phyloP scores from a whole-genome alignment of 1,284 basidiomycete species.

The Hypsizygus ulmarius region DNA sequence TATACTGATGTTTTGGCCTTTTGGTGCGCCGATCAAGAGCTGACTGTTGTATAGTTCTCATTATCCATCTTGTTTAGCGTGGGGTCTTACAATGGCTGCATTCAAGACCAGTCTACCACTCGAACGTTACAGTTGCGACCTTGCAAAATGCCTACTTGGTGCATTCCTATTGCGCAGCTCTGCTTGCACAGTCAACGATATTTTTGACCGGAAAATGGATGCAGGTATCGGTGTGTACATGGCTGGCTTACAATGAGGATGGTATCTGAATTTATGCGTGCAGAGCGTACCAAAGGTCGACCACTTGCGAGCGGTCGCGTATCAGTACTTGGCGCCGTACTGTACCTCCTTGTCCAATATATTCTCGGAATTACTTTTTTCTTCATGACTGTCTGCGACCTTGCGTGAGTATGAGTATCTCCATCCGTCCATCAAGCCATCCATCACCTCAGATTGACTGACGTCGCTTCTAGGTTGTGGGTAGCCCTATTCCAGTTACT shows the following conservation, averaged over 20 bases:
- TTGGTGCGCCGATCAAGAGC: slow-evolving; percentile 33
- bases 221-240: slow-evolving; percentile 45
- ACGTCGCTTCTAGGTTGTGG: slow-evolving; percentile 29
- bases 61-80: slow-evolving; percentile 29
- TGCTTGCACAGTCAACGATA: slow-evolving; percentile 54
- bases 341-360: slow-evolving; percentile 43
- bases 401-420: slow-evolving; percentile 35
- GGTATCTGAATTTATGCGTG: background rate
- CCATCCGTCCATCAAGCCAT: background rate
- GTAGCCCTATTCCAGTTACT: slow-evolving; percentile 45
- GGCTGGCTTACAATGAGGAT: background rate
- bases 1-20: slow-evolving; percentile 55
- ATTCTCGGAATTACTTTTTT: slow-evolving; percentile 41
- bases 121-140: slow-evolving; percentile 27
- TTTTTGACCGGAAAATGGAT: slow-evolving; percentile 50
- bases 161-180: slow-evolving; percentile 44
- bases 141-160: slow-evolving; percentile 33
- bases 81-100: slow-evolving; percentile 48
- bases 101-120: slow-evolving; percentile 31
- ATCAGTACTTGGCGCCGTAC: slow-evolving; percentile 37
- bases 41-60: background rate
- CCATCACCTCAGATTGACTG: background rate
- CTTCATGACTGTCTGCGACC: slow-evolving; percentile 31
- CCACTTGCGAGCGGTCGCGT: slow-evolving; percentile 49
- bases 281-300: slow-evolving; percentile 45